Percentiles rank a stretch among this genome's conserved stretches.
Evolutionary conservation across 1,139 yeast species (phyloP).

Genomic region (Hemisphaericaspora subhashii): DNA sequence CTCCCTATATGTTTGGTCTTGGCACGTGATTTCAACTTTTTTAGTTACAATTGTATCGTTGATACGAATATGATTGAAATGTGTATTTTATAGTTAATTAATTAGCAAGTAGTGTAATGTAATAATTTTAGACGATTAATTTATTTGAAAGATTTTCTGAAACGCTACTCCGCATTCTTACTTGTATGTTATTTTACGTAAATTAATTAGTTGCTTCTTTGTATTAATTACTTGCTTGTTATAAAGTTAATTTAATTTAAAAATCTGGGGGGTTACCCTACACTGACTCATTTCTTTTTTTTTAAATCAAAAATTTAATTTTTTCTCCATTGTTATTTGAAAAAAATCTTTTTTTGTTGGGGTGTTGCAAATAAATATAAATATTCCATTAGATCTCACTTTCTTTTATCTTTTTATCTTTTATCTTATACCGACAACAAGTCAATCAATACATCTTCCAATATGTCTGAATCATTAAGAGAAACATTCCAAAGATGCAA

Average conservation of each 20-base stretch:
- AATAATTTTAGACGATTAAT: too few species aligned
- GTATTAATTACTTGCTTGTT: too few species aligned
- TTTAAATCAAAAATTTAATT: too few species aligned
- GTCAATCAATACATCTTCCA: background rate
- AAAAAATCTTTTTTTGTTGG: background rate
- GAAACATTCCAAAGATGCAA: conserved; percentile 73
- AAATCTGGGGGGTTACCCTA: conserved; percentile 19
- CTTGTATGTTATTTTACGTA: too few species aligned
- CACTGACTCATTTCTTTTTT: conserved; percentile 18
- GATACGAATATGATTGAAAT: too few species aligned
- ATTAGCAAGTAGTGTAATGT: background rate
- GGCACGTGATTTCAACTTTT: background rate
- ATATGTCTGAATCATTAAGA: conserved; percentile 67
- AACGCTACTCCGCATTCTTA: too few species aligned
- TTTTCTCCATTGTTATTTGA: conserved; percentile 1
- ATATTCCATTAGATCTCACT: background rate
- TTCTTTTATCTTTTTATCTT: background rate
- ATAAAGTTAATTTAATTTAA: too few species aligned
- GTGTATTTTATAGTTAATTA: background rate
- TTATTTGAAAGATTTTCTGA: too few species aligned
- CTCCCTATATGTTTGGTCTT: too few species aligned
- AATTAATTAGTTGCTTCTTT: too few species aligned
- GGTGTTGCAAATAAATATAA: background rate
- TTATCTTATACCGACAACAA: conserved; percentile 3
- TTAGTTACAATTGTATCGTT: too few species aligned